Conservation (phyloP, 139 green algal genomes). For the Nannochloris sp. region DNA sequence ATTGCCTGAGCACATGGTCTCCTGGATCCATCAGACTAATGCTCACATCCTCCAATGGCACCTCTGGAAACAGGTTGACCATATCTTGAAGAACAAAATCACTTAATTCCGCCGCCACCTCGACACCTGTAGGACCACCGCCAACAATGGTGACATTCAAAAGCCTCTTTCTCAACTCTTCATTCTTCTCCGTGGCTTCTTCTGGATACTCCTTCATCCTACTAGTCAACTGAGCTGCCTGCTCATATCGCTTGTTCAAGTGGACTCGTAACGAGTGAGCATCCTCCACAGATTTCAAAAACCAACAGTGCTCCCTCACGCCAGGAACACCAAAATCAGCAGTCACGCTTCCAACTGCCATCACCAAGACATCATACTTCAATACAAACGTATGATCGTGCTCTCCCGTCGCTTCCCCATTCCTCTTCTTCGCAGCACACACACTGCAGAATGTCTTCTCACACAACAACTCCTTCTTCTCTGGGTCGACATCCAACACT, state of each 20-base stretch:
- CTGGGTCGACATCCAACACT: constrained; percentile 23
- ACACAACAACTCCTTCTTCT: constrained; percentile 33
- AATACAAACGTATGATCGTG: constrained; percentile 52
- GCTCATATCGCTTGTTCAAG: constrained; percentile 63
- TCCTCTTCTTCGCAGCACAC: no score
- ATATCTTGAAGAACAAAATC: constrained; percentile 37
- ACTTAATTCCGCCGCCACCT: constrained; percentile 66
- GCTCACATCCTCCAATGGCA: constrained; percentile 24
- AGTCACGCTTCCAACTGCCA: constrained; percentile 68
- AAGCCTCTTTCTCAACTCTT: constrained; percentile 39
- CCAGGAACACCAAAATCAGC: constrained; percentile 81
- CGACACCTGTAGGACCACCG: constrained; percentile 73
- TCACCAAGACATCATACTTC: constrained; percentile 66
- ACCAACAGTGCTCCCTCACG: constrained; percentile 65
- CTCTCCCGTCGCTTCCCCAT: constrained; percentile 5
- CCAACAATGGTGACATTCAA: constrained; percentile 79
- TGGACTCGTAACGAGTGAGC: constrained; percentile 41
- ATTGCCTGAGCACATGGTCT: constrained; percentile 63
- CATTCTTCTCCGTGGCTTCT: constrained; percentile 39
- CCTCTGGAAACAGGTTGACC: constrained; percentile 20
- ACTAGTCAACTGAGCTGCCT: constrained; percentile 20
- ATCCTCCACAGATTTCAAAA: constrained; percentile 58
- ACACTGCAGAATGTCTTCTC: no score
- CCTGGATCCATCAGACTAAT: constrained; percentile 68
- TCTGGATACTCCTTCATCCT: no score